Base-by-base conservation (phyloP, 208 protist genomes). In the Sergeia podlipaevii region DNA sequence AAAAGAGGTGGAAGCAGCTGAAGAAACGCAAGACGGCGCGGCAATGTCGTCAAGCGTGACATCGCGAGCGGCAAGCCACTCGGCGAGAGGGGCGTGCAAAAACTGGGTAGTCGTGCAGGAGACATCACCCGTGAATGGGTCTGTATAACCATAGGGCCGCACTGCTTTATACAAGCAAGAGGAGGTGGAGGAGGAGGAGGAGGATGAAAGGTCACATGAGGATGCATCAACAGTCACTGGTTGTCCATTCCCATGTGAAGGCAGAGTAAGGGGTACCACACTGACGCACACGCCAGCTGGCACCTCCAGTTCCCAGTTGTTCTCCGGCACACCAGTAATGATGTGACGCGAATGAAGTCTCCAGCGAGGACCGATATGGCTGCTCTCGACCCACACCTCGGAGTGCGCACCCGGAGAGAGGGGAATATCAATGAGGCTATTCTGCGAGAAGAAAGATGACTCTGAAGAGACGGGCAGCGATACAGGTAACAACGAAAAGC, bases 371-470 rank as follows among this genome's bases (percentile, higher is more conserved):
- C 65, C 61, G 15, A 83, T 30, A 43, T 68, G 60, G 52, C 64
- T 72, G 58, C 56, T 75, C 52, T 83, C 75, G 45, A 73, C 63
- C 75, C 75, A 83, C 24, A 78, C 38, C 28, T 24, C 15, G 21
- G 23, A 51, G 32, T 34, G 42, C 38, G 24, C 17, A 13, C 21
- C 23, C 30, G 29, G 42, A 11, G 30, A 45, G 10, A 5, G 20
- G 13, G 13, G 32, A 36, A 26, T 34, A 18, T 24, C 17, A 34
- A 36, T 33, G 28, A 0, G 30, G 23, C 34, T n/a, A 30, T 43
- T 46, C 48, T 43, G 46, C 38, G 2, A 30, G 29, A 36, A 26
- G 27, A 29, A 47, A 28, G 47, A 24, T 24, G 47, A 48, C 32
- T 48, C 38, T 15, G 13, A 30, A 15, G 0, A 29, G 11, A 49